These are phyloP conservation scores for Bonia amplexicaulis DNA, from an alignment of 176 grass and related monocot species.

Conservation along the genomic window DNA sequence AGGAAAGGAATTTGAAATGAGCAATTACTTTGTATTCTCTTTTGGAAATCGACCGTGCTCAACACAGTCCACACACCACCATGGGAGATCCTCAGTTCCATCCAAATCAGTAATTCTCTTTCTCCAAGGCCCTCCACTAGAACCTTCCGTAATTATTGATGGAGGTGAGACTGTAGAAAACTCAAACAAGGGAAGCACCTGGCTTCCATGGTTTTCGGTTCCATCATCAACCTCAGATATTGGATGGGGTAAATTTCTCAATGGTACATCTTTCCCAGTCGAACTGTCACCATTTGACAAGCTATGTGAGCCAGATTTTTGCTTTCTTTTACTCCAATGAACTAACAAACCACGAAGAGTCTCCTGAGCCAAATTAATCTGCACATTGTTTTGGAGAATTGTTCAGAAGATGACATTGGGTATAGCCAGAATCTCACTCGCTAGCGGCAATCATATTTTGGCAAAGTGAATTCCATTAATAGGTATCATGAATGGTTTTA, in stretches of 20 bases:
- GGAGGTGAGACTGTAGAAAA: conserved; percentile 79
- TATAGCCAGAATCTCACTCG: background rate
- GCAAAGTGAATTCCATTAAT: background rate
- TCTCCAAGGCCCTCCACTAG: conserved; percentile 85
- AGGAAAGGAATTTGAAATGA: background rate
- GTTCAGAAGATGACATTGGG: conserved; percentile 2
- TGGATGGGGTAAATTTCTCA: conserved; percentile 52
- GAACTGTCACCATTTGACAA: conserved; percentile 64
- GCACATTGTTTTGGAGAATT: conserved; percentile 28
- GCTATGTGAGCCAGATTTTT: conserved; percentile 48
- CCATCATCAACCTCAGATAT: conserved; percentile 72
- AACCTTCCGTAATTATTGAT: conserved; percentile 86
- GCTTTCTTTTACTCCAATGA: conserved; percentile 75
- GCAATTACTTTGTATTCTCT: conserved; percentile 91
- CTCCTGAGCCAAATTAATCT: conserved; percentile 97
- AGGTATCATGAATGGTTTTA: conserved; percentile 12
- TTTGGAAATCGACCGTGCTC: conserved; percentile 65
- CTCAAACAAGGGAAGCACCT: conserved; percentile 64
- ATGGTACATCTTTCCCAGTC: conserved; percentile 49
- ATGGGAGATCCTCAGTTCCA: conserved; percentile 87
- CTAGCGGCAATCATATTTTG: conserved; percentile 24
- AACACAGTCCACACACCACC: conserved; percentile 89
- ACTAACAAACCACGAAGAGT: conserved; percentile 80
- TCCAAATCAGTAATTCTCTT: conserved; percentile 89
- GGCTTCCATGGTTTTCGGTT: conserved; percentile 43